These are phyloP conservation scores for Phlyctochytrium arcticum DNA, from an alignment of 192 early-diverging fungal species.

Conservation along the genomic window DNA sequence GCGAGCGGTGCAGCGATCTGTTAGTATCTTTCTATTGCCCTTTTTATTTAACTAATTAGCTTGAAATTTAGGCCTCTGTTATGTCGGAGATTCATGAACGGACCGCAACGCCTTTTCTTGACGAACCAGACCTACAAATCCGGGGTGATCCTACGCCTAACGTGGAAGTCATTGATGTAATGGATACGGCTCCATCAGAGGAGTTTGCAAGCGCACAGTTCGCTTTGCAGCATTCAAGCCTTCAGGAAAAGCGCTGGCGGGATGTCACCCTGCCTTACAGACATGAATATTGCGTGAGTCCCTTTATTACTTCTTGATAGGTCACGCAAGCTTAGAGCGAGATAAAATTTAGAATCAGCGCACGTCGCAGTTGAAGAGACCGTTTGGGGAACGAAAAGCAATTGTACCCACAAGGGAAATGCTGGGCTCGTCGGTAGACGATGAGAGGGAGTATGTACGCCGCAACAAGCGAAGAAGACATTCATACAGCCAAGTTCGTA, in stretches of 20 bases:
- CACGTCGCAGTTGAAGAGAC: background rate
- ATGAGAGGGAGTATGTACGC: conserved; percentile 11
- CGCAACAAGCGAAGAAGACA: conserved; percentile 31
- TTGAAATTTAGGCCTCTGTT: background rate
- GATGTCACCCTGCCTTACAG: conserved; percentile 49
- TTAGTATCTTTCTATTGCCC: background rate
- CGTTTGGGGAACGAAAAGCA: conserved; percentile 3
- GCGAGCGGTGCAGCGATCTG: background rate
- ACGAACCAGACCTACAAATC: too few species aligned
- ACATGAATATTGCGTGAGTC: conserved; percentile 40
- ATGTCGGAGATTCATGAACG: background rate
- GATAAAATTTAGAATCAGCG: background rate
- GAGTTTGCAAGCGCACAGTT: too few species aligned
- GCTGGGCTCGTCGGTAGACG: conserved; percentile 5
- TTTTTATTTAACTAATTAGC: background rate
- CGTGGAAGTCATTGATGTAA: too few species aligned
- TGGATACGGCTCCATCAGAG: too few species aligned
- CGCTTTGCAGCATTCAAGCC: too few species aligned
- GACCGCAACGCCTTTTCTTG: background rate
- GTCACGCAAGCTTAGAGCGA: background rate
- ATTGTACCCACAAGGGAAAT: background rate
- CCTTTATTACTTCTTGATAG: background rate
- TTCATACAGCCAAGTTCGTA: background rate
- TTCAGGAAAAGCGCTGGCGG: conserved; percentile 43
- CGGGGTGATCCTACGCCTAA: too few species aligned